phyloP scores from a whole-genome alignment of 768 basidiomycete species.

The Hygrophorus russula region DNA sequence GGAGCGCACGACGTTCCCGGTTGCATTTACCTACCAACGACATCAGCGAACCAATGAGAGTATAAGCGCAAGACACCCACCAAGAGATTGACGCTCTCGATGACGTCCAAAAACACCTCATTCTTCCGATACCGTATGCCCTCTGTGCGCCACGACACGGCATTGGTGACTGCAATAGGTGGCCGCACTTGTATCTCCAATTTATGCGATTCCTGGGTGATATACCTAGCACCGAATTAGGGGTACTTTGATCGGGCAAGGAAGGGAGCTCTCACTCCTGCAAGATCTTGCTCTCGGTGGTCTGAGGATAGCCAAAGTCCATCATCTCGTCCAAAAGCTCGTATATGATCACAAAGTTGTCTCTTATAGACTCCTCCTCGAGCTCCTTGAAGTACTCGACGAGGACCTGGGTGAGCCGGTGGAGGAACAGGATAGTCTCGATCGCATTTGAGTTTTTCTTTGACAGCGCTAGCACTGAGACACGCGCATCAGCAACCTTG shows the following conservation, averaged over 20 bases:
- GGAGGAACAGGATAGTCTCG: conserved; percentile 93
- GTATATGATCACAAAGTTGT: conserved; percentile 99
- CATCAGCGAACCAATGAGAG: not conserved
- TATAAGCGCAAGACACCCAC: conserved; percentile 31
- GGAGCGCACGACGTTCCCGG: conserved; percentile 92
- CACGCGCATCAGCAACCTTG: not conserved
- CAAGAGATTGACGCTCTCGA: conserved; percentile 94
- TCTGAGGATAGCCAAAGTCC: conserved; percentile 99
- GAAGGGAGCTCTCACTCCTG: conserved; percentile 62
- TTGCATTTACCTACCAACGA: conserved; percentile 73
- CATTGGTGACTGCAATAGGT: conserved; percentile 95
- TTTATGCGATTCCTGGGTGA: conserved; percentile 97
- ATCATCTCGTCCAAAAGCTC: conserved; percentile 99
- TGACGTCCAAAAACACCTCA: conserved; percentile 97
- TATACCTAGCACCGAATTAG: conserved; percentile 47
- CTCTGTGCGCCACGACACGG: conserved; percentile 97
- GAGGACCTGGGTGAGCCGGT: conserved; percentile 84
- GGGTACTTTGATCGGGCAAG: not conserved
- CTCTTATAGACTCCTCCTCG: conserved; percentile 96
- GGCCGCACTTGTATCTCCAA: conserved; percentile 88
- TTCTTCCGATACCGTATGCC: conserved; percentile 97
- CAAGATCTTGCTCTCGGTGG: conserved; percentile 97
- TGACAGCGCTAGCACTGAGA: conserved; percentile 82
- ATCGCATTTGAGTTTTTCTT: conserved; percentile 94
- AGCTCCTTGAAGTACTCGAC: conserved; percentile 99